Percentiles rank a stretch among this genome's conserved stretches.
Conservation (phyloP, 2,329 filamentous ascomycete genomes). For the Diaporthe amygdali region DNA sequence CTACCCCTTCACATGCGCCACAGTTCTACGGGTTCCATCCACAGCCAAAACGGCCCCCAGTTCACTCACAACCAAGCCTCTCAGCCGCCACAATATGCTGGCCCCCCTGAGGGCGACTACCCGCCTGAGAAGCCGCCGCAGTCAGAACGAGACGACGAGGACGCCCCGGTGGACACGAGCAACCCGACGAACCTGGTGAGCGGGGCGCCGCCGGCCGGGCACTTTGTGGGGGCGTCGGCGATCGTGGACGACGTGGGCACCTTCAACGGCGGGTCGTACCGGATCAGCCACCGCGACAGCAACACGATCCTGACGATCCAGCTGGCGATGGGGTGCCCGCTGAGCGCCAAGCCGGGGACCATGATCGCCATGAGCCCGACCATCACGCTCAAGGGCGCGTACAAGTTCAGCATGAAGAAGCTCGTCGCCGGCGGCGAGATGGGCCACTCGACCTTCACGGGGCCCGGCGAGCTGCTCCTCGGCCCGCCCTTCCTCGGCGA, state of each 20-base stretch:
- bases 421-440: slow-evolving; percentile 84
- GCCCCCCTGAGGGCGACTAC: slow-evolving; percentile 30
- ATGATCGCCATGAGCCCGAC: slow-evolving; percentile 97
- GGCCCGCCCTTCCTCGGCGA: slow-evolving; percentile 37
- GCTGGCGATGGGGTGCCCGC: slow-evolving; percentile 84
- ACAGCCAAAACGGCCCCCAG: slow-evolving; percentile 22
- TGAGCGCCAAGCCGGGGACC: slow-evolving; percentile 77
- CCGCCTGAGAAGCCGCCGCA: slow-evolving; percentile 34
- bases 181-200: slow-evolving; percentile 40
- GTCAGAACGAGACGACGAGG: slow-evolving; percentile 28
- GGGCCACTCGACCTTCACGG: slow-evolving; percentile 79
- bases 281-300: slow-evolving; percentile 88
- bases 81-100: slow-evolving; percentile 38
- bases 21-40: slow-evolving; percentile 31
- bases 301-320: slow-evolving; percentile 92
- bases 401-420: slow-evolving; percentile 93
- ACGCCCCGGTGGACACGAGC: slow-evolving; percentile 32
- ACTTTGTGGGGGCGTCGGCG: slow-evolving; percentile 69
- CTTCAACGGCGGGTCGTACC: slow-evolving; percentile 94
- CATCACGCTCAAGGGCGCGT: slow-evolving; percentile 78
- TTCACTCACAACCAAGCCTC: slow-evolving; percentile 31
- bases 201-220: slow-evolving; percentile 48
- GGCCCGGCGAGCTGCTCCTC: slow-evolving; percentile 87
- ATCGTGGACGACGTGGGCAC: slow-evolving; percentile 87
- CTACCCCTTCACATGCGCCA: slow-evolving; percentile 43